Evolutionary conservation across 495 filamentous ascomycete genomes (phyloP).

Genomic region (Penicillium nucicola): DNA sequence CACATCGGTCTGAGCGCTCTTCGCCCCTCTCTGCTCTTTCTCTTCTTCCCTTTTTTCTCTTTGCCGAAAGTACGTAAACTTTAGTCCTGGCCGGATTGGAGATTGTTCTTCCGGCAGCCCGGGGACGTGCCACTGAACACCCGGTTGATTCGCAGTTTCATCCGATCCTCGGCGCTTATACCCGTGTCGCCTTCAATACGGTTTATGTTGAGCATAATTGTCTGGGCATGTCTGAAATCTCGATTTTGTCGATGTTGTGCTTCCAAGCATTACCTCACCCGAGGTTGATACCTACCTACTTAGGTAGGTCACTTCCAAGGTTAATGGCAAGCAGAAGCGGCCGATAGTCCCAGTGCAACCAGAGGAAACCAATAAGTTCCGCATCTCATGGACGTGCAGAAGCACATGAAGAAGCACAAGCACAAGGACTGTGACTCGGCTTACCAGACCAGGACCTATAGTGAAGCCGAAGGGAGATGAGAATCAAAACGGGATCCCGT

Average conservation of each 20-base stretch:
- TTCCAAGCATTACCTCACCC: too few relatives aligned
- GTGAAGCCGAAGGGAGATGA: neutral
- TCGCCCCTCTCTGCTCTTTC: too few relatives aligned
- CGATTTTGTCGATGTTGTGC: too few relatives aligned
- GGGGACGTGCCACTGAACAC: conserved; percentile 14
- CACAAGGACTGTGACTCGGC: neutral
- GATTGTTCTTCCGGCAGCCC: conserved; percentile 12
- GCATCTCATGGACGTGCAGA: neutral
- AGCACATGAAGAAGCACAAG: neutral
- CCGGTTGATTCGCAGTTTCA: conserved; percentile 13
- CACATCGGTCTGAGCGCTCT: too few relatives aligned
- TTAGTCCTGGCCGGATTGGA: conserved; percentile 11
- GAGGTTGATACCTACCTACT: too few relatives aligned
- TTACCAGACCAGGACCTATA: too few relatives aligned
- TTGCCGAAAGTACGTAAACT: too few relatives aligned
- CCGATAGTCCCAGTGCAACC: neutral
- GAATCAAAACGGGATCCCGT: neutral
- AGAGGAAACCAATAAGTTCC: neutral
- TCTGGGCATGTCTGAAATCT: too few relatives aligned
- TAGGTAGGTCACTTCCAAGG: too few relatives aligned
- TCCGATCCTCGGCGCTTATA: conserved; percentile 22
- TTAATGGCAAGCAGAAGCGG: too few relatives aligned
- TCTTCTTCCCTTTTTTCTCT: too few relatives aligned
- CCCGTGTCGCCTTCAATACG: neutral
- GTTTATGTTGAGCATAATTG: neutral